A percentile compares a stretch with the other conserved stretches of the same genome.
phyloP scores from a whole-genome alignment of 2,329 filamentous ascomycete genomes.

The Penicillium occitanis region DNA sequence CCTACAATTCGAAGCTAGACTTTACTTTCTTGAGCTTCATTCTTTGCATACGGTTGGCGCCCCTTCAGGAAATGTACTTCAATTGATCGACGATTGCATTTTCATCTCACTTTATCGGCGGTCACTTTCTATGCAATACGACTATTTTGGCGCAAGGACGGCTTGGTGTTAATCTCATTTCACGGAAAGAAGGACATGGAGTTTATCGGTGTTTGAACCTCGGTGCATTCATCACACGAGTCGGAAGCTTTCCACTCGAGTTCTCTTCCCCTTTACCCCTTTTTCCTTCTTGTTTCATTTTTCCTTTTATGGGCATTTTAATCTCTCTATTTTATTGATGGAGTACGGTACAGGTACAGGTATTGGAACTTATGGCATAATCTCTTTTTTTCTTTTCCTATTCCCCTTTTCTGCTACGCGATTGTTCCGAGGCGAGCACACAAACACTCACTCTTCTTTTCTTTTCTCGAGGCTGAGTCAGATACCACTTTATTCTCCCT shows the following conservation, averaged over 20 bases:
- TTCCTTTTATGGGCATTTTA: constrained; percentile 22
- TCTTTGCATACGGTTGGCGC: constrained; percentile 7
- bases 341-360: constrained; percentile 20
- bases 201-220: constrained; percentile 15
- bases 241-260: background rate
- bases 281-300: constrained; percentile 21
- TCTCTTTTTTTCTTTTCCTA: constrained; percentile 23
- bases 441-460: constrained; percentile 17
- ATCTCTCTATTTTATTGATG: constrained; percentile 22
- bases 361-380: constrained; percentile 21
- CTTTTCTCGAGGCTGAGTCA: constrained; percentile 24
- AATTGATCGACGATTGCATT: constrained; percentile 2
- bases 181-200: constrained; percentile 14
- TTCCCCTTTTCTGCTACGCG: constrained; percentile 14
- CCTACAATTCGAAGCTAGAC: background rate
- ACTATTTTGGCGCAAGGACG: constrained; percentile 12
- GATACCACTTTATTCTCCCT: constrained; percentile 24
- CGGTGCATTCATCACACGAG: constrained; percentile 4
- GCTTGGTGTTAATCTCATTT: constrained; percentile 15
- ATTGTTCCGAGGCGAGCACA: background rate
- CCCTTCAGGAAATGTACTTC: background rate
- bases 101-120: background rate
- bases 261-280: constrained; percentile 15
- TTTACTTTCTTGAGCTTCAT: background rate
- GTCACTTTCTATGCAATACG: constrained; percentile 5